Evolutionary conservation across 148 eudicot species (phyloP), one percentile per base, ranked within the genome.

Genomic region (Persicaria maculosa): DNA sequence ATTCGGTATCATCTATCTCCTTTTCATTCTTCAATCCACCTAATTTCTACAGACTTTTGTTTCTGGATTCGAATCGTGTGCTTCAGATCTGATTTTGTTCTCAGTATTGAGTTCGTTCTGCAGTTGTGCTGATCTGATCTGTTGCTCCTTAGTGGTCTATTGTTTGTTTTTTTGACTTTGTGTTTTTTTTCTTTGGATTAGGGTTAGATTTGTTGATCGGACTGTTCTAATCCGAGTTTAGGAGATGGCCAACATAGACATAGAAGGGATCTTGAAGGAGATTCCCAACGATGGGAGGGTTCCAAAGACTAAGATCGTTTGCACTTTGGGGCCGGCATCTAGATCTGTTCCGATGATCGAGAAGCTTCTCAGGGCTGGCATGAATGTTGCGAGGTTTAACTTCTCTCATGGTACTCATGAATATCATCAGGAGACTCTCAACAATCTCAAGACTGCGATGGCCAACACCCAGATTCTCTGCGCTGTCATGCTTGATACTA

Each of bases 401-500:
- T 88, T 88, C 81, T 88, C 92, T 0, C 90, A 86, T 50, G 92
- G 92, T 9, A 83, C 88, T 6, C 92, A 88, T 36, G 88, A 88
- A 43, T 86, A 88, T 54, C 92, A 88, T 61, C 89, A 84, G 75
- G 92, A 83, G 72, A 88, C 92, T 62, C 82, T 88, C 70, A 75
- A 88, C 77, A 86, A 86, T 80, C 86, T 88, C 74, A 81, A 75
- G 77, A 77, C 55, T 77, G 92, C 92, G 70, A 88, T 88, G 90
- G 86, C 86, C 4, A 84, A 86, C 77, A 88, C 92, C 40, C 88
- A 85, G 81, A 86, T 79, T 72, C 80, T 88, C 31, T 86, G 89
- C 79, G 92, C 92, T 71, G 88, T 88, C 68, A 88, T 88, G 92
- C 90, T 88, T 73, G 92, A 88, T 73, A 88, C 92, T 73, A 88